These are phyloP conservation scores for Calamus simplicifolius DNA, from an alignment of 176 grass and related monocot genomes.

Conservation along the genomic window DNA sequence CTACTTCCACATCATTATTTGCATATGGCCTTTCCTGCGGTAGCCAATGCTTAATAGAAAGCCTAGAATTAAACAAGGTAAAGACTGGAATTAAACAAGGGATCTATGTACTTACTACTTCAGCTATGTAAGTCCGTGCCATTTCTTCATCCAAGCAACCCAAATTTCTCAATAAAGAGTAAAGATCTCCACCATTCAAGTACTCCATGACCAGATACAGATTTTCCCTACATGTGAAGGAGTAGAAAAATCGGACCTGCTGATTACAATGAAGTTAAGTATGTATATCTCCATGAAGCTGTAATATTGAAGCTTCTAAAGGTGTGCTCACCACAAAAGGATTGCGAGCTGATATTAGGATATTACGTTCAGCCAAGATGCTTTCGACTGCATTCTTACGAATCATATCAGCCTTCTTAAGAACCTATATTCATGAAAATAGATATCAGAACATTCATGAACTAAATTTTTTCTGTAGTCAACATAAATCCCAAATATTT, in stretches of 20 bases:
- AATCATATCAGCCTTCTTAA: conserved; percentile 95
- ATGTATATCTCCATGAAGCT: background rate
- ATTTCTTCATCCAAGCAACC: conserved; percentile 92
- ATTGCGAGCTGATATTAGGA: conserved; percentile 78
- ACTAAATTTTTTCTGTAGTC: background rate
- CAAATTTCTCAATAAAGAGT: conserved; percentile 84
- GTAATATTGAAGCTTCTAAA: background rate
- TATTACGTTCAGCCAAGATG: conserved; percentile 84
- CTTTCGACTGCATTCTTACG: conserved; percentile 95
- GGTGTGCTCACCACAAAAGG: conserved; percentile 58
- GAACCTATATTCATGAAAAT: conserved; percentile 34
- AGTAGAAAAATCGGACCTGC: conserved; percentile 97
- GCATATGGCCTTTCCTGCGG: no score
- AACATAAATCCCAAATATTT: background rate
- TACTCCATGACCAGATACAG: conserved; percentile 99
- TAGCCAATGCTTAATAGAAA: no score
- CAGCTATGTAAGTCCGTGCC: conserved; percentile 80
- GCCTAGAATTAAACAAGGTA: no score
- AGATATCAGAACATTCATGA: conserved; percentile 2
- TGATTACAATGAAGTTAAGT: conserved; percentile 30
- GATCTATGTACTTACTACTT: conserved; percentile 48
- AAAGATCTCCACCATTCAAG: conserved; percentile 90
- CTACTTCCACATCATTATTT: no score
- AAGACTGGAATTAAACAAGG: no score
- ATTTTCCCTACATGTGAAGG: conserved; percentile 99